Evolutionary conservation across 768 basidiomycete species (phyloP).

Genomic region (Ramaria sp.): DNA sequence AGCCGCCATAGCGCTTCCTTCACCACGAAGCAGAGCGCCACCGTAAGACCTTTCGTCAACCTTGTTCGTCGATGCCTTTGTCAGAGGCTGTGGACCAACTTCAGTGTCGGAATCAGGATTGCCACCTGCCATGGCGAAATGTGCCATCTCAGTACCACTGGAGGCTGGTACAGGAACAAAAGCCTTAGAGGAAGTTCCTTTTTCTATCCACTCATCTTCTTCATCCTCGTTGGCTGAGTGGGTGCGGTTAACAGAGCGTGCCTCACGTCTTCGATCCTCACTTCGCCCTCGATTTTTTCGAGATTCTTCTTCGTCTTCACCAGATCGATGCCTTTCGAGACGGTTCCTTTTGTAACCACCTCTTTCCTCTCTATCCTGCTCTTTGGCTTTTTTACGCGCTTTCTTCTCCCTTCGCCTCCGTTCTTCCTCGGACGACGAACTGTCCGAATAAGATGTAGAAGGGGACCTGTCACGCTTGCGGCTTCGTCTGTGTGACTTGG

Average conservation of each 20-base stretch:
- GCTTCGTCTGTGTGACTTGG: conserved; percentile 36
- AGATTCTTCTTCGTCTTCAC: conserved; percentile 1
- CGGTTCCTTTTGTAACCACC: conserved; percentile 15
- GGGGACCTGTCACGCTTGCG: conserved; percentile 28
- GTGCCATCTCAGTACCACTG: conserved; percentile 10
- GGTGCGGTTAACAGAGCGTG: conserved; percentile 12
- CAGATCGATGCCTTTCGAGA: conserved; percentile 9
- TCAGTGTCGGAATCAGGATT: conserved; percentile 43
- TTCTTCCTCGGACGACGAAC: conserved; percentile 32
- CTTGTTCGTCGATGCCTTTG: conserved; percentile 35
- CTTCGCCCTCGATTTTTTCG: conserved; percentile 2
- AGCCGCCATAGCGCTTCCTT: conserved; percentile 97
- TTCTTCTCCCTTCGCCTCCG: conserved; percentile 47
- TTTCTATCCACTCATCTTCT: conserved; percentile 64
- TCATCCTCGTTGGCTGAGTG: conserved; percentile 14
- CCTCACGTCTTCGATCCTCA: conserved; percentile 8
- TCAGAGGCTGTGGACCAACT: conserved; percentile 69
- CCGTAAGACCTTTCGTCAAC: conserved; percentile 83
- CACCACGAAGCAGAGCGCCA: conserved; percentile 82
- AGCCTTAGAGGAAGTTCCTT: conserved; percentile 25
- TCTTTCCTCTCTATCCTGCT: conserved; percentile 17
- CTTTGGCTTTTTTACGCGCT: conserved; percentile 22
- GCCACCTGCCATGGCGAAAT: conserved; percentile 8
- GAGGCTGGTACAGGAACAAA: conserved; percentile 16
- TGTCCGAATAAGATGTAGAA: conserved; percentile 36